Percentiles rank a stretch among this genome's conserved stretches.
Evolutionary conservation across 352 stramenopile genomes (phyloP).

Genomic region (Pythium myriotylum): DNA sequence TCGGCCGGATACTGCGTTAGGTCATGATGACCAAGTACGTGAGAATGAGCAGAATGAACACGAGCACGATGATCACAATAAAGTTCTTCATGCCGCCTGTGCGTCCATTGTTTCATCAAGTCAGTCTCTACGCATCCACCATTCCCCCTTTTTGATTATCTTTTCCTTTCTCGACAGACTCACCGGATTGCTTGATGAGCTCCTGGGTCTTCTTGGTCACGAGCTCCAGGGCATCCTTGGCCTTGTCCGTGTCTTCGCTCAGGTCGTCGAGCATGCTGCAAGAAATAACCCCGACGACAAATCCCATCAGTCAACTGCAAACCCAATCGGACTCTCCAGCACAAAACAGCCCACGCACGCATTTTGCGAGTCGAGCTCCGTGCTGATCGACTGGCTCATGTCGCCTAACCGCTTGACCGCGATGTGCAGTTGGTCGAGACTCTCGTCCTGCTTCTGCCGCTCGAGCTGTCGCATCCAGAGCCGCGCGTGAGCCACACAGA

Average conservation of each 20-base stretch:
- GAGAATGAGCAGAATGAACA: conserved; percentile 81
- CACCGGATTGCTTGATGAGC: conserved; percentile 82
- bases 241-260: conserved; percentile 83
- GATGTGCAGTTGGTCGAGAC: conserved; percentile 72
- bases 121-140: background rate
- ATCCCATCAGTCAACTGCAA: no score
- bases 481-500: no score
- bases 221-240: conserved; percentile 64
- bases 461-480: no score
- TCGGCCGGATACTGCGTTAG: conserved; percentile 37
- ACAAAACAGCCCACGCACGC: no score
- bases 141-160: background rate
- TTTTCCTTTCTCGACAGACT: background rate
- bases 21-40: conserved; percentile 90
- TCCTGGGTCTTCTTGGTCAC: conserved; percentile 88
- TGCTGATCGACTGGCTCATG: conserved; percentile 86
- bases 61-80: conserved; percentile 85
- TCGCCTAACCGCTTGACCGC: conserved; percentile 78
- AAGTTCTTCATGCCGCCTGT: conserved; percentile 86
- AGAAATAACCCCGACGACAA: background rate
- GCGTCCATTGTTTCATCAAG: background rate
- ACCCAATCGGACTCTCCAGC: no score
- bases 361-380: conserved; percentile 83
- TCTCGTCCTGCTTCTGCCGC: conserved; percentile 85
- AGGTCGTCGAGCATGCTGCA: conserved; percentile 84